Conservation (phyloP, 2,329 filamentous ascomycete genomes). For the Arthroderma sp. region DNA sequence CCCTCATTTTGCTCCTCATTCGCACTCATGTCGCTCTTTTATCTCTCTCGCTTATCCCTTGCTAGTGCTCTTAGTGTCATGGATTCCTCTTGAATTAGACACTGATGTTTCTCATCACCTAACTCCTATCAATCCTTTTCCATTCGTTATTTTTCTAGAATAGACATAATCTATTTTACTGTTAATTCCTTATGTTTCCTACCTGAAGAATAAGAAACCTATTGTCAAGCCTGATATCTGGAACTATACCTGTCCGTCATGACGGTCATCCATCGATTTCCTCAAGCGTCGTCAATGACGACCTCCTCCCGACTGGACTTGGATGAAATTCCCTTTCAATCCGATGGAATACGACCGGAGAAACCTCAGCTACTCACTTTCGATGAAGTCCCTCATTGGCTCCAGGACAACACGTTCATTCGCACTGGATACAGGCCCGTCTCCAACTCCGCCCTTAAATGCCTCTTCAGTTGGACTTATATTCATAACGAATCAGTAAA, state of each 20-base stretch:
- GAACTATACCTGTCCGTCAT: background rate
- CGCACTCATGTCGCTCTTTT: no score
- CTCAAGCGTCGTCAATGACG: background rate
- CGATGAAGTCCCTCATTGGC: conserved; percentile 41
- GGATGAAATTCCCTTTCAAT: background rate
- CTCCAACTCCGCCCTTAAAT: conserved; percentile 47
- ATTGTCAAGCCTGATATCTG: no score
- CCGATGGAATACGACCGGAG: background rate
- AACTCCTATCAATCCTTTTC: no score
- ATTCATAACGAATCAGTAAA: conserved; percentile 59
- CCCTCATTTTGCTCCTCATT: no score
- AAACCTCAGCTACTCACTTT: conserved; percentile 28
- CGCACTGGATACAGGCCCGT: conserved; percentile 50
- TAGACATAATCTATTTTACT: no score
- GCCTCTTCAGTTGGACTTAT: conserved; percentile 45
- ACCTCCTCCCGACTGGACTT: background rate
- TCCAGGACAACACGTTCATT: conserved; percentile 57
- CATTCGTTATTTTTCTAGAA: no score
- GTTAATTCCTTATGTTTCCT: no score
- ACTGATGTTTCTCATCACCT: no score
- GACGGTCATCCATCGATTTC: background rate
- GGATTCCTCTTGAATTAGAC: no score
- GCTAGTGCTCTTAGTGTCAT: no score
- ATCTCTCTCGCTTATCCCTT: no score
- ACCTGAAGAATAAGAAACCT: no score